A percentile compares a stretch with the other conserved stretches of the same genome.
Conservation (phyloP, 192 early-diverging fungal species). For the Coemansia sp. region DNA sequence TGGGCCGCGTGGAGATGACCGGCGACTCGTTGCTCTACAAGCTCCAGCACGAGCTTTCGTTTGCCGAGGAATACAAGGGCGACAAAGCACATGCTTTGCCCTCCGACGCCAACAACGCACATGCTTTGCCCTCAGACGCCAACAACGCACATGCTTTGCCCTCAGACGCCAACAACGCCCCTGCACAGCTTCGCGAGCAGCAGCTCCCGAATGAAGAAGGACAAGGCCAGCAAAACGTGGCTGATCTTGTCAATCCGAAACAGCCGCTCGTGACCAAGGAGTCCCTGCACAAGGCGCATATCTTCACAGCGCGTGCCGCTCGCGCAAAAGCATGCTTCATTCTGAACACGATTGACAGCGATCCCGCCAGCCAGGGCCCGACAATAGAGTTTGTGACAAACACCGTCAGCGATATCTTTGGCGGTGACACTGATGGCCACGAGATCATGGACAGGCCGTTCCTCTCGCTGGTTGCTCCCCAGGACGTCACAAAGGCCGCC, state of each 20-base stretch:
- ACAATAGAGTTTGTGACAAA: slow-evolving; percentile 46
- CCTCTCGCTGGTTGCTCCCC: slow-evolving; percentile 30
- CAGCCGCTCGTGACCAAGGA: slow-evolving; percentile 33
- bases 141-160: background rate
- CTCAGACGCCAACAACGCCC: too few relatives aligned
- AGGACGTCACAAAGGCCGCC: slow-evolving; percentile 35
- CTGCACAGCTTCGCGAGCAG: background rate
- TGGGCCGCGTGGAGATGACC: too few relatives aligned
- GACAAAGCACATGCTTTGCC: background rate
- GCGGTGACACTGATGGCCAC: slow-evolving; percentile 36
- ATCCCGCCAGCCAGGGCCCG: slow-evolving; percentile 18
- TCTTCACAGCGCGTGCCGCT: slow-evolving; percentile 41
- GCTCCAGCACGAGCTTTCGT: too few relatives aligned
- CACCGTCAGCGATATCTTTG: slow-evolving; percentile 34
- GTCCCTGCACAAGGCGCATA: slow-evolving; percentile 31
- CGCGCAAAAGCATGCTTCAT: slow-evolving; percentile 48
- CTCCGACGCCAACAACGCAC: background rate
- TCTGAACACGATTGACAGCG: slow-evolving; percentile 1
- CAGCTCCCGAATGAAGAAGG: background rate
- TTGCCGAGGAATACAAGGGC: too few relatives aligned
- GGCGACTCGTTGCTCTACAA: too few relatives aligned
- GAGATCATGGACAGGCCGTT: slow-evolving; percentile 39
- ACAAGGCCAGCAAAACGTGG: background rate
- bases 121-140: background rate
- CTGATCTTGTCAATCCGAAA: slow-evolving; percentile 14